These are phyloP conservation scores for Neostapfia colusana DNA, from an alignment of 176 grass and related monocot genomes.

Conservation along the genomic window DNA sequence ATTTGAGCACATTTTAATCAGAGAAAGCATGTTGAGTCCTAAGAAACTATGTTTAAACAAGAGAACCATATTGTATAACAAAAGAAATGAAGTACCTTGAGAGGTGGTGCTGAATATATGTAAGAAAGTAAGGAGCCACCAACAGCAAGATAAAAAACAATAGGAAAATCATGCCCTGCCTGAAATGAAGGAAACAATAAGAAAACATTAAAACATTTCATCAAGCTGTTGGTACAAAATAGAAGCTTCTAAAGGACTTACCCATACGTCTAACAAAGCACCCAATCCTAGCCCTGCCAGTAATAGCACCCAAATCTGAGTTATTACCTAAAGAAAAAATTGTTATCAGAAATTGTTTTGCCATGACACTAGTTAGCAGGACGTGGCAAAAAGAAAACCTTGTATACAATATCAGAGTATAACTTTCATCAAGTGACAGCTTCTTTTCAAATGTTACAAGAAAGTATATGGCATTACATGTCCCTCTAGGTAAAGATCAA, in stretches of 20 bases:
- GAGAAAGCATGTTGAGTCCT: not conserved
- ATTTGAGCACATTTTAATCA: conserved; percentile 1
- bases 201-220: conserved; percentile 23
- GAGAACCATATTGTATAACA: conserved; percentile 3
- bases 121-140: conserved; percentile 98
- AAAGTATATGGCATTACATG: not conserved
- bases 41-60: conserved; percentile 29
- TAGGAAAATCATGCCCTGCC: conserved; percentile 88
- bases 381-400: conserved; percentile 24
- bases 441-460: not conserved
- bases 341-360: conserved; percentile 26
- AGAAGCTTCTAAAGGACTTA: conserved; percentile 44
- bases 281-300: conserved; percentile 86
- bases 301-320: conserved; percentile 90
- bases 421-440: not conserved
- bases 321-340: conserved; percentile 75
- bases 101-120: conserved; percentile 97
- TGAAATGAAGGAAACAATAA: conserved; percentile 52
- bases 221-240: not conserved
- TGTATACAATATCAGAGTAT: not conserved
- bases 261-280: conserved; percentile 93
- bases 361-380: not conserved
- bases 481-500: not conserved
- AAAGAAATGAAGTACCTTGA: conserved; percentile 65
- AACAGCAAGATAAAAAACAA: conserved; percentile 88